A percentile compares a stretch with the other conserved stretches of the same genome.
Conservation (phyloP, 305 asterid species). For the Fraxinus baroniana region DNA sequence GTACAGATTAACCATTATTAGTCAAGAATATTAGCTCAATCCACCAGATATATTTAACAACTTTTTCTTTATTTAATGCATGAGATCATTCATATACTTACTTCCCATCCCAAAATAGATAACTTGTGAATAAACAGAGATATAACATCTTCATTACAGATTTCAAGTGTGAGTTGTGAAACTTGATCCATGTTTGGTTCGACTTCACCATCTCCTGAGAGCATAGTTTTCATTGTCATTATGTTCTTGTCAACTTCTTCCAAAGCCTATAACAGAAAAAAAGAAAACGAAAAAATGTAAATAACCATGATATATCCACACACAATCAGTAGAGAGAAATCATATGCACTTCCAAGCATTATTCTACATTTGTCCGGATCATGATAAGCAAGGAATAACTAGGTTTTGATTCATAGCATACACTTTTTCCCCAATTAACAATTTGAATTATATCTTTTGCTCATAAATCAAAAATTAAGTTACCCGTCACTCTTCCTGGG, state of each 20-base stretch:
- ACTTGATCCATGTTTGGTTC: conserved; percentile 86
- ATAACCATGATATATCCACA: conserved; percentile 12
- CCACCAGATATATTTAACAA: conserved; percentile 17
- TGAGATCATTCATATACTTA: conserved; percentile 36
- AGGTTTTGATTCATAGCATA: background rate
- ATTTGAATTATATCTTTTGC: background rate
- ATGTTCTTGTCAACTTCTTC: conserved; percentile 98
- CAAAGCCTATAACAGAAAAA: conserved; percentile 55
- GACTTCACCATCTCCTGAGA: conserved; percentile 87
- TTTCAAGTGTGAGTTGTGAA: conserved; percentile 69
- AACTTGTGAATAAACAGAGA: conserved; percentile 85
- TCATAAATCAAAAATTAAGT: background rate
- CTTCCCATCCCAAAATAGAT: conserved; percentile 95
- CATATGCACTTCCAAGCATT: conserved; percentile 9
- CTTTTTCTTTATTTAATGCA: conserved; percentile 12
- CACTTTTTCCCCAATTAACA: background rate
- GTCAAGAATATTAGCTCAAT: conserved; percentile 24
- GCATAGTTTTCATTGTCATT: conserved; percentile 71
- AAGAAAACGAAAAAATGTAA: conserved; percentile 1
- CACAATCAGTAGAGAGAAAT: conserved; percentile 21
- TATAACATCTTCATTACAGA: conserved; percentile 80
- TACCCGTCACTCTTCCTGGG: background rate
- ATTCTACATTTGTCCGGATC: background rate
- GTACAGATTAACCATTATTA: conserved; percentile 23
- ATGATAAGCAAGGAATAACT: background rate